Percentiles rank a stretch among this genome's conserved stretches.
These are phyloP conservation scores for Leccinellum albellum DNA, from an alignment of 768 basidiomycete species.

Conservation along the genomic window DNA sequence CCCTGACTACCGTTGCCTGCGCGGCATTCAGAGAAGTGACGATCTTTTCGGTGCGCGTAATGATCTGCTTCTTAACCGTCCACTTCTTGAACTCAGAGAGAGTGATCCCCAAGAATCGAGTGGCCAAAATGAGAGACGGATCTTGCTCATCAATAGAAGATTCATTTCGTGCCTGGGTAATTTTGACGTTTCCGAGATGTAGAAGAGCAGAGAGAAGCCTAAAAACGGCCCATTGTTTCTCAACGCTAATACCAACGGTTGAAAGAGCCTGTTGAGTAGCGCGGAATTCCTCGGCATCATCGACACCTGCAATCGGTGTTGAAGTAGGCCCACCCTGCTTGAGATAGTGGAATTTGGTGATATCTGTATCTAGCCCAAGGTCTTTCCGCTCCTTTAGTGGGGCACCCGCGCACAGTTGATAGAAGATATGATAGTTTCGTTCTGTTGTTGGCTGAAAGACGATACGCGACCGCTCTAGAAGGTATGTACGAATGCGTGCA, in stretches of 20 bases:
- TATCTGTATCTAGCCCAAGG: conserved; percentile 81
- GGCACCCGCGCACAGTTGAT: conserved; percentile 96
- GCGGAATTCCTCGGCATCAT: conserved; percentile 94
- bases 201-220: conserved; percentile 87
- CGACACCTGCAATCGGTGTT: conserved; percentile 85
- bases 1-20: conserved; percentile 90
- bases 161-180: conserved; percentile 77
- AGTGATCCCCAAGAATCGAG: conserved; percentile 86
- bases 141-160: conserved; percentile 83
- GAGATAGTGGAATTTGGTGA: conserved; percentile 86
- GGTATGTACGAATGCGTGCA: conserved; percentile 97
- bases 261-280: conserved; percentile 91
- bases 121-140: conserved; percentile 72
- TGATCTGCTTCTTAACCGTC: conserved; percentile 97
- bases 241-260: conserved; percentile 95
- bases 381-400: conserved; percentile 95
- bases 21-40: conserved; percentile 79
- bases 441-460: conserved; percentile 97
- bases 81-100: conserved; percentile 96
- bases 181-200: conserved; percentile 97
- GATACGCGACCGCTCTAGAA: conserved; percentile 94
- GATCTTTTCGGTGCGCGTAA: conserved; percentile 93
- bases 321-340: conserved; percentile 90
- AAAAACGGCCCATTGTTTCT: conserved; percentile 98
- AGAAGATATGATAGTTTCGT: conserved; percentile 99